phyloP scores from a whole-genome alignment of 805 yeast species.

The Crinitomyces ghanaensis region DNA sequence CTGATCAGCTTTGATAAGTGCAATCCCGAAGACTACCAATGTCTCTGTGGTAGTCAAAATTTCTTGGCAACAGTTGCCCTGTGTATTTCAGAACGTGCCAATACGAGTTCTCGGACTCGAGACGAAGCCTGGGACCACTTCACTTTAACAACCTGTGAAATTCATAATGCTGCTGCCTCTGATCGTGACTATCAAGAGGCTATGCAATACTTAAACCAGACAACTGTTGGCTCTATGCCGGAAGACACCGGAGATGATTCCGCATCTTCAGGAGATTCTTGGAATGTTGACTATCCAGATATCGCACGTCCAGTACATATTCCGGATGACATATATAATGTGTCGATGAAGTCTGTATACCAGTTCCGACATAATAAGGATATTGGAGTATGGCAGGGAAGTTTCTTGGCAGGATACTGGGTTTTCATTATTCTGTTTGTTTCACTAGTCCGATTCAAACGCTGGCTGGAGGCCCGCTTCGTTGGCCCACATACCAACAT shows the following conservation, averaged over 20 bases:
- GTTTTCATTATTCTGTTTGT: conserved; percentile 13
- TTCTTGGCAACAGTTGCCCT: conserved; percentile 24
- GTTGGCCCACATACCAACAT: conserved; percentile 16
- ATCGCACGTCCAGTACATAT: conserved; percentile 8
- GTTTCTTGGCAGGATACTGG: conserved; percentile 24
- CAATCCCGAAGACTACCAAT: conserved; percentile 16
- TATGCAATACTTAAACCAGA: conserved; percentile 10
- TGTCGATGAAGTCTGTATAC: conserved; percentile 7
- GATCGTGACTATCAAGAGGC: conserved; percentile 11
- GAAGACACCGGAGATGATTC: too few species aligned
- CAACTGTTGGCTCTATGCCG: conserved; percentile 9
- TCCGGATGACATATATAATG: conserved; percentile 5
- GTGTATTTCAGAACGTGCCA: conserved; percentile 21
- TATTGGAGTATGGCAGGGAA: conserved; percentile 22
- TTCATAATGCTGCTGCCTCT: conserved; percentile 10
- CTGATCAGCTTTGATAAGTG: conserved; percentile 13
- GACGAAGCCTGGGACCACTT: conserved; percentile 26
- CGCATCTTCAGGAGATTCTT: conserved; percentile 4
- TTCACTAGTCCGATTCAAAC: conserved; percentile 7
- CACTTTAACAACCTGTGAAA: conserved; percentile 16
- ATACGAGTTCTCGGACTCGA: conserved; percentile 13
- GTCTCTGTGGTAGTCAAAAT: conserved; percentile 20
- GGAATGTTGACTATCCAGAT: conserved; percentile 1
- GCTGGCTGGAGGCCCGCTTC: conserved; percentile 12
- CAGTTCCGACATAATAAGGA: conserved; percentile 19